A percentile compares a stretch with the other conserved stretches of the same genome.
Evolutionary conservation across 352 stramenopile genomes (phyloP).

Genomic region (Phytophthora tubulina): DNA sequence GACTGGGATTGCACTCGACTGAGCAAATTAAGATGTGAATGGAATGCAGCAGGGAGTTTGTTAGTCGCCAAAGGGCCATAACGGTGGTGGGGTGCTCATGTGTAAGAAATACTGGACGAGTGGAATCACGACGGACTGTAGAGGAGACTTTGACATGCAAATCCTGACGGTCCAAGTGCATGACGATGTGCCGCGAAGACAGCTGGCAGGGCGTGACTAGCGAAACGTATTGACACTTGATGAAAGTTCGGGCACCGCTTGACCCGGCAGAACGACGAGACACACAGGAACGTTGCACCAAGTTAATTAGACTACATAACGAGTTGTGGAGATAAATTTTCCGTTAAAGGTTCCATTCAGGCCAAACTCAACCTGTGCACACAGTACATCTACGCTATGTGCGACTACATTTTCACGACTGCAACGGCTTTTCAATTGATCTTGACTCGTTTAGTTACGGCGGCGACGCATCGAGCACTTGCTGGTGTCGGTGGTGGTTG

Average conservation of each 20-base stretch:
- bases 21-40: conserved; percentile 39
- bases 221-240: conserved; percentile 22
- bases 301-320: not conserved
- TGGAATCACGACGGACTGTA: not conserved
- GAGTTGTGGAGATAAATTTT: not conserved
- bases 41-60: conserved; percentile 23
- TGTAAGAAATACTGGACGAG: conserved; percentile 7
- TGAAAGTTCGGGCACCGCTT: conserved; percentile 20
- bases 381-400: conserved; percentile 20
- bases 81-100: not conserved
- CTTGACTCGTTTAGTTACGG: conserved; percentile 21
- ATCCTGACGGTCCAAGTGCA: conserved; percentile 17
- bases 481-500: conserved; percentile 17
- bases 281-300: not conserved
- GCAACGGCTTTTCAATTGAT: not conserved
- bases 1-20: conserved; percentile 20
- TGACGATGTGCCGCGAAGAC: conserved; percentile 25
- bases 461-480: conserved; percentile 35
- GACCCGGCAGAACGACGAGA: conserved; percentile 9
- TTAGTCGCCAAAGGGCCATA: conserved; percentile 7
- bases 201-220: conserved; percentile 22
- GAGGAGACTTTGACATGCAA: conserved; percentile 22
- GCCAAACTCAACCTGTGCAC: conserved; percentile 13
- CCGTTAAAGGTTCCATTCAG: not conserved
- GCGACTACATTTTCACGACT: conserved; percentile 8